phyloP scores from a whole-genome alignment of 148 eudicot species.

The Agrostemma githago region DNA sequence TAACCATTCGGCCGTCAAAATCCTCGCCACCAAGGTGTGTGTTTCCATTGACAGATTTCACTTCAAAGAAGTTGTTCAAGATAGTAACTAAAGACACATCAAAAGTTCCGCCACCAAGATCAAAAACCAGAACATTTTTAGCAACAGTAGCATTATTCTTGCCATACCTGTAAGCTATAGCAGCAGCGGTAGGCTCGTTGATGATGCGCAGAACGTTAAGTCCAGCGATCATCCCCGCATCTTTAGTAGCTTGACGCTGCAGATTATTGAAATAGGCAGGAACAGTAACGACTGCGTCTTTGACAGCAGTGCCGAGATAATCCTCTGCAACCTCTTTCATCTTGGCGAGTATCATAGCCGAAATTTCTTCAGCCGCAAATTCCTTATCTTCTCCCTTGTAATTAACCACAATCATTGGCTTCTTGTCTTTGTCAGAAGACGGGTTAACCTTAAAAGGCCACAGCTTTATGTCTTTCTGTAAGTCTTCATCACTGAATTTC shows the following conservation, averaged over 20 bases:
- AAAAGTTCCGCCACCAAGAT: background rate
- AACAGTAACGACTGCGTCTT: background rate
- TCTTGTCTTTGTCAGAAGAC: background rate
- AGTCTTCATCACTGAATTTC: background rate
- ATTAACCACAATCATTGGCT: background rate
- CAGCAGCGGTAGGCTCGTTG: too few relatives aligned
- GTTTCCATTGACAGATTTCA: constrained; percentile 1
- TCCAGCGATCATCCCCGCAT: constrained; percentile 3
- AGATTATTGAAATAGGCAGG: background rate
- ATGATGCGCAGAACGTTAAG: too few relatives aligned
- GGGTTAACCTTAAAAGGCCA: constrained; percentile 3
- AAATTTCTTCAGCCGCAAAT: constrained; percentile 1
- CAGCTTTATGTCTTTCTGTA: background rate
- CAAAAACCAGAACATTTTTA: too few relatives aligned
- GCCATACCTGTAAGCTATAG: too few relatives aligned
- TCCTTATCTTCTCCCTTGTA: background rate
- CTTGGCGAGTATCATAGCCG: background rate
- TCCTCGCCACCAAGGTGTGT: constrained; percentile 14
- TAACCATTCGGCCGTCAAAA: background rate
- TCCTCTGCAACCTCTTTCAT: background rate
- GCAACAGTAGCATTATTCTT: too few relatives aligned
- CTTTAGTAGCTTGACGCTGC: background rate
- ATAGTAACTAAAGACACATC: too few relatives aligned
- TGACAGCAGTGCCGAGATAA: background rate
- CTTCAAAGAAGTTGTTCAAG: background rate